Conservation (phyloP, 2,329 filamentous ascomycete genomes). For the Shiraia sp. region DNA sequence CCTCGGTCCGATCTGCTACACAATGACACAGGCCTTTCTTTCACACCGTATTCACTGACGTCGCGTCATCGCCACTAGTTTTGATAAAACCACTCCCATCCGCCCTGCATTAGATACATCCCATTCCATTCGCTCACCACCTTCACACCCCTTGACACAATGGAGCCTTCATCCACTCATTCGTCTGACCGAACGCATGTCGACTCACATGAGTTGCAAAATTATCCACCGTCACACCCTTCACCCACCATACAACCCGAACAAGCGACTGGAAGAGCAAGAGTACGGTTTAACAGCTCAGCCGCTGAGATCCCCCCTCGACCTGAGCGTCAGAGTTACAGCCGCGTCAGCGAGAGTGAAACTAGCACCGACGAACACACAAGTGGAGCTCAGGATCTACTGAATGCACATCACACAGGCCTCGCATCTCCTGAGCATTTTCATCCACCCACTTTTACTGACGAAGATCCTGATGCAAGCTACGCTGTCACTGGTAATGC, state of each 20-base stretch:
- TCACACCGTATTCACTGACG: neutral
- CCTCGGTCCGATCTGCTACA: constrained; percentile 1
- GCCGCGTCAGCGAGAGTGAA: constrained; percentile 18
- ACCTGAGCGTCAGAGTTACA: constrained; percentile 12
- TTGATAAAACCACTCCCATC: neutral
- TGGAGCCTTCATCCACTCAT: constrained; percentile 20
- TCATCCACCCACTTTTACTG: constrained; percentile 4
- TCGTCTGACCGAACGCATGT: constrained; percentile 13
- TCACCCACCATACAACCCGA: constrained; percentile 15
- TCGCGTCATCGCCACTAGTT: neutral
- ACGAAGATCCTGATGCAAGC: constrained; percentile 17
- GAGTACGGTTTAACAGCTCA: constrained; percentile 35
- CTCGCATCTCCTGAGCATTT: constrained; percentile 2
- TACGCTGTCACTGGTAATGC: constrained; percentile 33
- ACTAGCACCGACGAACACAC: constrained; percentile 15
- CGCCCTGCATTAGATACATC: neutral
- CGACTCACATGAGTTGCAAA: constrained; percentile 14
- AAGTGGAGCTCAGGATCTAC: constrained; percentile 26
- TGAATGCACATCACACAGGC: constrained; percentile 20
- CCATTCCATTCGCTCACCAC: too few species aligned
- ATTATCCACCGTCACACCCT: constrained; percentile 4
- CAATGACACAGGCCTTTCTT: constrained; percentile 3
- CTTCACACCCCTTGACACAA: constrained; percentile 4
- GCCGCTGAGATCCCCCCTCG: constrained; percentile 25
- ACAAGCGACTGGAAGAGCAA: constrained; percentile 14